Percentiles rank a stretch among this genome's conserved stretches.
Conservation (phyloP, 257 asterid species). For the Lycium ferocissimum region DNA sequence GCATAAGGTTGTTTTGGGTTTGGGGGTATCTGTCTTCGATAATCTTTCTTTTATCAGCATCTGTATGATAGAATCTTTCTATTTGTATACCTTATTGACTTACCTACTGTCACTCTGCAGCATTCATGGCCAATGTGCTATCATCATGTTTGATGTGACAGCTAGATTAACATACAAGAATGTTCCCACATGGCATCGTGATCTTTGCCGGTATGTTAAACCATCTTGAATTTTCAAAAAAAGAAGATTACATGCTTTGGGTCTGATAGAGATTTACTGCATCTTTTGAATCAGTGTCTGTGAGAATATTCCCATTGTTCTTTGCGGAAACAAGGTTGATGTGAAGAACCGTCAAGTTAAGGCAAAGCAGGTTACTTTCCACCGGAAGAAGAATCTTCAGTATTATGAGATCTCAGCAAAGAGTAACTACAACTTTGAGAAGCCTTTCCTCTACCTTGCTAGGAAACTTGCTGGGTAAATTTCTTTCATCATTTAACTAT, state of each 20-base stretch:
- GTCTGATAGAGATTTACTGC: not conserved
- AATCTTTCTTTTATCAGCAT: too few species aligned
- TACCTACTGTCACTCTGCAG: constrained; percentile 46
- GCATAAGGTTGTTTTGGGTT: not conserved
- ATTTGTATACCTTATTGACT: not conserved
- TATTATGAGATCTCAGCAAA: constrained; percentile 88
- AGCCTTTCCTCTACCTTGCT: constrained; percentile 87
- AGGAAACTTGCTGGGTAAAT: constrained; percentile 91
- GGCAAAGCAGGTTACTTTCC: constrained; percentile 92
- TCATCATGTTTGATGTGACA: constrained; percentile 90
- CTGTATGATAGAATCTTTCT: too few species aligned
- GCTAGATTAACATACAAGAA: constrained; percentile 93
- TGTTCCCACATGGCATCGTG: constrained; percentile 97
- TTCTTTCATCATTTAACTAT: not conserved
- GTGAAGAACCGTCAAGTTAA: constrained; percentile 92
- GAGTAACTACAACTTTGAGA: constrained; percentile 87
- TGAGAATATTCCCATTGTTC: constrained; percentile 87
- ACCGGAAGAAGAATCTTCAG: constrained; percentile 88
- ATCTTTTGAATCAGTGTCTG: constrained; percentile 61
- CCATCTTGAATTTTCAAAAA: not conserved
- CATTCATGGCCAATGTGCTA: constrained; percentile 93
- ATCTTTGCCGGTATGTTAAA: constrained; percentile 73
- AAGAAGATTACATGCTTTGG: not conserved
- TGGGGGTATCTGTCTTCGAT: too few species aligned
- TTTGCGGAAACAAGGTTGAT: constrained; percentile 92